phyloP scores from a whole-genome alignment of 306 rosid species.

The Castanea crenata region DNA sequence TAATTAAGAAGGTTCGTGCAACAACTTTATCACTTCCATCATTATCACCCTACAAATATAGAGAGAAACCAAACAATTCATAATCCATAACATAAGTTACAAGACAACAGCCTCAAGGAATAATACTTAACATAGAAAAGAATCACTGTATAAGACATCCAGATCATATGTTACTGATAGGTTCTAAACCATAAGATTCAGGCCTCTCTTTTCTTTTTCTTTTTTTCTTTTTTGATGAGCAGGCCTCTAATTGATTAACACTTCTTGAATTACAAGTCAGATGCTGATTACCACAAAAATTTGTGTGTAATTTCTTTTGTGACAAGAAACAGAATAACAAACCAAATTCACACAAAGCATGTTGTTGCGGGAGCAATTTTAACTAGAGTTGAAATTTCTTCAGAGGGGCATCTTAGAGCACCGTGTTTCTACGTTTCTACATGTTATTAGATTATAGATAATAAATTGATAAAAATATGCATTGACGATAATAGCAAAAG shows the following conservation, averaged over 20 bases:
- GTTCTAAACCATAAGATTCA: too few relatives aligned
- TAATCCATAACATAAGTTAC: not conserved
- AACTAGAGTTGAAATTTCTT: not conserved
- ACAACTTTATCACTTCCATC: conserved; percentile 55
- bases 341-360: not conserved
- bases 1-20: conserved; percentile 83
- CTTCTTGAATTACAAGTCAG: not conserved
- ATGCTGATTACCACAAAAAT: not conserved
- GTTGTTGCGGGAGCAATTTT: not conserved
- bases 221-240: too few relatives aligned
- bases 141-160: too few relatives aligned
- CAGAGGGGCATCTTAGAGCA: not conserved
- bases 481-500: not conserved
- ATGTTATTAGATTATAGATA: too few relatives aligned
- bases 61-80: not conserved
- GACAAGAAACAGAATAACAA: not conserved
- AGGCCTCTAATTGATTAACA: not conserved
- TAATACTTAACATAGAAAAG: too few relatives aligned
- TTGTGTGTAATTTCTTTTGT: not conserved
- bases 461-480: too few relatives aligned
- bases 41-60: conserved; percentile 52
- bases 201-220: too few relatives aligned
- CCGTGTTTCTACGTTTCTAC: too few relatives aligned
- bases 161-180: too few relatives aligned
- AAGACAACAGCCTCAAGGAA: not conserved